phyloP scores from a whole-genome alignment of 176 grass and related monocot species.

The Musa troglodytarum region DNA sequence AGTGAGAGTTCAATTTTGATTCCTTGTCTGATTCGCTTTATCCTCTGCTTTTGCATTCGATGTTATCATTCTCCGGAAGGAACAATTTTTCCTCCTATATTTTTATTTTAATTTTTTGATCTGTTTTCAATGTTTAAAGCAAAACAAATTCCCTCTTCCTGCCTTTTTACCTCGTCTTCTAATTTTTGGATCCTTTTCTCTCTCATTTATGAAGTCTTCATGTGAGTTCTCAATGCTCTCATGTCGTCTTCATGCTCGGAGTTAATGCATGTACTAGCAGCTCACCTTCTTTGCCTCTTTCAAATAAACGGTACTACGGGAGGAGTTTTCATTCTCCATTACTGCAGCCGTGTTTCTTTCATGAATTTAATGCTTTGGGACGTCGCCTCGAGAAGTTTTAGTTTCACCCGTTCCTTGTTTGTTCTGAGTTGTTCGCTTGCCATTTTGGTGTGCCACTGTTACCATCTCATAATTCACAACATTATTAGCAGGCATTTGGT shows the following conservation, averaged over 20 bases:
- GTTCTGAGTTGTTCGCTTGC: background rate
- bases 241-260: background rate
- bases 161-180: background rate
- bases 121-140: background rate
- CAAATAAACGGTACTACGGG: background rate
- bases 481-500: background rate
- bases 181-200: background rate
- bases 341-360: background rate
- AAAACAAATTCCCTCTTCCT: background rate
- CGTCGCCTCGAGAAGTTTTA: background rate
- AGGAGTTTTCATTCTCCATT: background rate
- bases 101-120: background rate
- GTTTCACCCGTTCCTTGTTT: background rate
- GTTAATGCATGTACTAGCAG: constrained; percentile 32
- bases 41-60: too few species aligned
- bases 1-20: background rate
- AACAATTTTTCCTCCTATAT: too few species aligned
- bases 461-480: background rate
- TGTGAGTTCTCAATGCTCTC: constrained; percentile 24
- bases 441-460: background rate
- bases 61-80: too few species aligned
- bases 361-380: constrained; percentile 5
- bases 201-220: constrained; percentile 20
- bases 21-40: background rate
- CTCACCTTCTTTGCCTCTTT: constrained; percentile 30